Evolutionary conservation across 331 rosid species (phyloP), one percentile per base, ranked within the genome.

Genomic region (Prunus yedoensis): DNA sequence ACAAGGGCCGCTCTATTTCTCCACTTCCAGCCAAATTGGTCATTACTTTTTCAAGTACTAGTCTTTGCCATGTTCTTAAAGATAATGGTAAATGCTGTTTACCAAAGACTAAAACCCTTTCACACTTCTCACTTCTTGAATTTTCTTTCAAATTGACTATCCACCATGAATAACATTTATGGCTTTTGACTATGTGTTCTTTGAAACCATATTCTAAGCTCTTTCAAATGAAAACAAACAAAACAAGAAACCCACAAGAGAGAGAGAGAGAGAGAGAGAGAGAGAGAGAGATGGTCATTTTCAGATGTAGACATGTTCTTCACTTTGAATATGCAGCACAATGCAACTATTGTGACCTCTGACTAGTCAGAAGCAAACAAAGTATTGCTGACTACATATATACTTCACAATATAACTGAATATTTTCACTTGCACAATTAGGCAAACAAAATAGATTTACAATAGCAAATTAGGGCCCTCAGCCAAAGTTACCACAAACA

Each of bases 341-440:
- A 38, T 49, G 75, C 84, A 69, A 75, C 51, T 64, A 45, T 70
- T 25, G 70, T 76, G 80, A 80, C 41, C 41, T 53, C 69, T 35
- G 80, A 80, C 69, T 28, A 70, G 49, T 70, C 84, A 80, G 77
- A 61, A 46, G 3, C 25, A 67, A 43, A 66, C 73, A 23, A 41
- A 51, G 8, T 23, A 4, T 78, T 78, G 69, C 72, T 70, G 66
- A 61, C 59, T 27, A 7, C 66, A 46, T 25, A 21, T n/a, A 41
- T 13, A 8, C 4, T 5, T 38, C 43, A 6, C 43, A 7, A 38
- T 38, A 38, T 7, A 38, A 38, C 43, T 7, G 43, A 38, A 38
- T 6, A 38, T 38, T 38, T 38, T 7, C 43, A 38, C 43, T 38
- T 6, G 43, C 43, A 38, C 43, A 38, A 38, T 38, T 38, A 38